Evolutionary conservation across 2,329 filamentous ascomycete genomes (phyloP).

Genomic region (Pyricularia sp.): DNA sequence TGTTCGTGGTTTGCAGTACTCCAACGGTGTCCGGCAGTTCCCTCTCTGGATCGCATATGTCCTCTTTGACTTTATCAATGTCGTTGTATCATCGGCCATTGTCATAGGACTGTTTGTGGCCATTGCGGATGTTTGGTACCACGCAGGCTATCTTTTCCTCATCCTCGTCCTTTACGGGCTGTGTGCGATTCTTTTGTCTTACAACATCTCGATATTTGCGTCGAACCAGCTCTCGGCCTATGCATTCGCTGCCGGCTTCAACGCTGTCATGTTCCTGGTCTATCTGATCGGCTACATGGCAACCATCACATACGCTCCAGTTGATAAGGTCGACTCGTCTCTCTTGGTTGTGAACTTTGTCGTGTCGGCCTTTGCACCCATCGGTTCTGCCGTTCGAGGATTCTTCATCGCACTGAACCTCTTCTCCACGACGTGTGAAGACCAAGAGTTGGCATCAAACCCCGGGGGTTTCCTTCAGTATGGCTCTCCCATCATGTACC

Average conservation of each 20-base stretch:
- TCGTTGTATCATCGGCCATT: conserved; percentile 56
- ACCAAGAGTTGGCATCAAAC: conserved; percentile 51
- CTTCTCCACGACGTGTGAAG: conserved; percentile 71
- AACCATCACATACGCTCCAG: conserved; percentile 65
- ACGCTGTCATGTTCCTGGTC: conserved; percentile 61
- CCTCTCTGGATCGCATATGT: conserved; percentile 82
- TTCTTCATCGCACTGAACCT: conserved; percentile 73
- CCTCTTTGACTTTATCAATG: conserved; percentile 69
- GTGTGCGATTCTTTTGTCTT: conserved; percentile 65
- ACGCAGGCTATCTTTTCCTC: conserved; percentile 72
- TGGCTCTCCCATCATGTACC: conserved; percentile 76
- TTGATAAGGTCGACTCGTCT: conserved; percentile 56
- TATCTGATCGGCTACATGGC: conserved; percentile 65
- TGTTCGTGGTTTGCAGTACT: conserved; percentile 80
- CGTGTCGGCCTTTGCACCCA: conserved; percentile 64
- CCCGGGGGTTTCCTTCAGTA: conserved; percentile 66
- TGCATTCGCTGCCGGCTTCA: conserved; percentile 69
- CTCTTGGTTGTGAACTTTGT: conserved; percentile 67
- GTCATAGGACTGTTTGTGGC: conserved; percentile 60
- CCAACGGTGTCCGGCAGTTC: conserved; percentile 74
- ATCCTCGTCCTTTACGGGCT: conserved; percentile 75
- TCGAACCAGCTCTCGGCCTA: conserved; percentile 76
- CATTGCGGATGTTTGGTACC: conserved; percentile 61
- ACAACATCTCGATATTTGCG: conserved; percentile 72
- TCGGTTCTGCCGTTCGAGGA: conserved; percentile 64